Evolutionary conservation across 805 yeast genomes (phyloP).

Genomic region (Sungouiella blattae): DNA sequence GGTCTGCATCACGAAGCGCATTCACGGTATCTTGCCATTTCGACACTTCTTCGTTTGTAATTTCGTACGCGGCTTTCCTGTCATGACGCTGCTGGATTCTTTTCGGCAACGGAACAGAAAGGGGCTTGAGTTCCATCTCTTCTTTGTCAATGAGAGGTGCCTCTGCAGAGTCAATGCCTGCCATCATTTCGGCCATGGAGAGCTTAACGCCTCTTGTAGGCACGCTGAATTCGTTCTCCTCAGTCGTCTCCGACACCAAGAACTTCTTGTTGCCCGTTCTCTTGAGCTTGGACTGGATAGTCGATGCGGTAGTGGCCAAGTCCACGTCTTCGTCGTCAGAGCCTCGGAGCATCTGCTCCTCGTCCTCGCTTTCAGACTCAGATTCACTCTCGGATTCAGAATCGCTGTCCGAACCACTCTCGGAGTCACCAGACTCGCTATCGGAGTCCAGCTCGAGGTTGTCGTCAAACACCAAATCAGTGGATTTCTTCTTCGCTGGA

Average conservation of each 20-base stretch:
- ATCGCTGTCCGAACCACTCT: constrained; percentile 20
- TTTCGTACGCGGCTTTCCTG: constrained; percentile 84
- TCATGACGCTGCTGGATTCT: constrained; percentile 83
- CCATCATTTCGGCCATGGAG: constrained; percentile 71
- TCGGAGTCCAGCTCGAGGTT: constrained; percentile 13
- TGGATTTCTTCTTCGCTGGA: too few species aligned
- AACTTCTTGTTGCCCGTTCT: constrained; percentile 40
- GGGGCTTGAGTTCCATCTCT: constrained; percentile 42
- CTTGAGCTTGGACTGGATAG: constrained; percentile 32
- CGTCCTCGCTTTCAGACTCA: constrained; percentile 27
- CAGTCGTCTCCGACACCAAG: constrained; percentile 50
- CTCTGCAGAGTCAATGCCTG: constrained; percentile 52
- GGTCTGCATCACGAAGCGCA: constrained; percentile 79
- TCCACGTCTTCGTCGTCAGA: constrained; percentile 44
- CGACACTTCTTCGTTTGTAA: constrained; percentile 79
- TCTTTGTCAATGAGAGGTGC: constrained; percentile 48
- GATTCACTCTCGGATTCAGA: constrained; percentile 20
- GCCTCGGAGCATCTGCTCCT: constrained; percentile 25
- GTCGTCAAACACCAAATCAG: constrained; percentile 16
- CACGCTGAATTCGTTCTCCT: constrained; percentile 67
- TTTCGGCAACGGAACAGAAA: constrained; percentile 80
- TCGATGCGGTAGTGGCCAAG: constrained; percentile 45
- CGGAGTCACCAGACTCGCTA: constrained; percentile 18
- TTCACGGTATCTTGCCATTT: constrained; percentile 87
- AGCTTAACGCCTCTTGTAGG: constrained; percentile 61